These are phyloP conservation scores for Termitomyces sp. DNA, from an alignment of 768 basidiomycete species.

Conservation along the genomic window DNA sequence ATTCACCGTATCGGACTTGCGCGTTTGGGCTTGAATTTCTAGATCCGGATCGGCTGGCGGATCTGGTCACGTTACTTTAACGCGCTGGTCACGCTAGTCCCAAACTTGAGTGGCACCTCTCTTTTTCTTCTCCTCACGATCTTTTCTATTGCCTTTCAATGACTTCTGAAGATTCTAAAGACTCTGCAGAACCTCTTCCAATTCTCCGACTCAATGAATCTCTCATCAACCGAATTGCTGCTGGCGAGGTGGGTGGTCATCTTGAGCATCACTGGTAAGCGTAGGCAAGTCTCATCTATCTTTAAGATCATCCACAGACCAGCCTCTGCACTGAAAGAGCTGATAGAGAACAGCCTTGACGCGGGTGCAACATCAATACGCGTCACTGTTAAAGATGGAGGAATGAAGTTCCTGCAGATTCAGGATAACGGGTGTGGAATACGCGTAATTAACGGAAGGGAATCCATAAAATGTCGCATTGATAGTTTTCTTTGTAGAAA, in stretches of 20 bases:
- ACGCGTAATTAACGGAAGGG: slow-evolving; percentile 42
- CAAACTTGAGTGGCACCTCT: background rate
- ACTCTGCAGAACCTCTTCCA: slow-evolving; percentile 42
- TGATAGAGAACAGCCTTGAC: slow-evolving; percentile 94
- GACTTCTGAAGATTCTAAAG: slow-evolving; percentile 1
- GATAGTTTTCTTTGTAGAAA: slow-evolving; percentile 46
- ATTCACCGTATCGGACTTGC: background rate
- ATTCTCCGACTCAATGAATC: slow-evolving; percentile 78
- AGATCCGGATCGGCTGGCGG: background rate
- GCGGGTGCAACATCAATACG: slow-evolving; percentile 85
- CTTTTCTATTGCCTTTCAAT: background rate
- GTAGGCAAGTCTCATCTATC: background rate
- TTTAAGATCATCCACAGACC: slow-evolving; percentile 50
- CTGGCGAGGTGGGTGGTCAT: slow-evolving; percentile 49
- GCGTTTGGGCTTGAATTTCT: no score
- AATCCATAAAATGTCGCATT: background rate
- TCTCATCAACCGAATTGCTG: slow-evolving; percentile 88
- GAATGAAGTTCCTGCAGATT: slow-evolving; percentile 90
- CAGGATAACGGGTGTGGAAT: slow-evolving; percentile 97
- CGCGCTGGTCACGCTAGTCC: slow-evolving; percentile 7
- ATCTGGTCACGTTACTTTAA: slow-evolving; percentile 7
- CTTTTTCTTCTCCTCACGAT: background rate
- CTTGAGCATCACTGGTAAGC: background rate
- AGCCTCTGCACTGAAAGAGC: slow-evolving; percentile 91
- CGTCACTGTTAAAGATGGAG: slow-evolving; percentile 90